Conservation (phyloP, 2,329 filamentous ascomycete genomes). For the Cercospora beticola region DNA sequence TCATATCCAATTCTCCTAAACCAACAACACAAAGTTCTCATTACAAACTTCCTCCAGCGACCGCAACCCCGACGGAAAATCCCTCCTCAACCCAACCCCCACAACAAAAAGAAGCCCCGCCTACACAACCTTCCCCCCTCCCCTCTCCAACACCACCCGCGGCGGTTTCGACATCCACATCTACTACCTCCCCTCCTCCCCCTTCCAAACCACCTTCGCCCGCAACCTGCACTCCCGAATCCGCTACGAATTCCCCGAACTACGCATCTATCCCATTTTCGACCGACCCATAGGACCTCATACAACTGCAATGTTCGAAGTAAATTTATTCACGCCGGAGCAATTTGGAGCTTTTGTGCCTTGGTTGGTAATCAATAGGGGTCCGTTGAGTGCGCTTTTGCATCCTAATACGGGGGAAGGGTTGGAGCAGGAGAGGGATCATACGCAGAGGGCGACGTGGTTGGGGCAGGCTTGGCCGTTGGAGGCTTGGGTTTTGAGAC, state of each 20-base stretch:
- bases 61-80: slow-evolving; percentile 67
- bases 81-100: slow-evolving; percentile 65
- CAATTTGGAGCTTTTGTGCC: slow-evolving; percentile 88
- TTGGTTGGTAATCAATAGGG: slow-evolving; percentile 80
- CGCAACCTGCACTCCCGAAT: slow-evolving; percentile 74
- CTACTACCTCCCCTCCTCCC: slow-evolving; percentile 69
- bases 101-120: slow-evolving; percentile 64
- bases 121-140: slow-evolving; percentile 68
- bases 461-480: slow-evolving; percentile 67
- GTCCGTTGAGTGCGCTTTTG: slow-evolving; percentile 73
- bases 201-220: slow-evolving; percentile 65
- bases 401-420: slow-evolving; percentile 71
- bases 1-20: background rate
- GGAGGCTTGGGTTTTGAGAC: slow-evolving; percentile 55
- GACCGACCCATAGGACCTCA: slow-evolving; percentile 79
- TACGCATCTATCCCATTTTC: slow-evolving; percentile 77
- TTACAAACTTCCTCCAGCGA: too few species aligned
- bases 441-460: slow-evolving; percentile 68
- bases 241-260: slow-evolving; percentile 78
- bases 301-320: slow-evolving; percentile 85
- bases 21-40: too few species aligned
- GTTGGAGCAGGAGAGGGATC: slow-evolving; percentile 60
- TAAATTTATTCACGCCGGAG: slow-evolving; percentile 77
- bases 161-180: slow-evolving; percentile 87
- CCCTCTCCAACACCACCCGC: slow-evolving; percentile 63